Base-by-base conservation (phyloP, 1,284 basidiomycete species). In the Macrocystidia cucumis region DNA sequence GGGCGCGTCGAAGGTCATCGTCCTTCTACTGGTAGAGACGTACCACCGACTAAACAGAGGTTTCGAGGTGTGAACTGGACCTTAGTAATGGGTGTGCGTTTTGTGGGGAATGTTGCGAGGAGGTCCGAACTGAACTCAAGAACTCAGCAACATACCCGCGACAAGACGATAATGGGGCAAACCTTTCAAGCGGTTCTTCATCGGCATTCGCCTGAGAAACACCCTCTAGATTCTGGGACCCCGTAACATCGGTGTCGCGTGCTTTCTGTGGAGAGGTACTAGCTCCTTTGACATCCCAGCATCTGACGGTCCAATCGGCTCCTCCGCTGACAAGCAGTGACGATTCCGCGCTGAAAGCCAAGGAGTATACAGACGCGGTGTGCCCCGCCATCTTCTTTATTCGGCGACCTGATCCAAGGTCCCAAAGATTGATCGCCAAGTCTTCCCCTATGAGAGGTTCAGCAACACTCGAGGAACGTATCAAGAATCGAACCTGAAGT, bases 371-470 rank as follows among this genome's bases (percentile, higher is more conserved):
- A 0, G 91, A 81, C 11, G 84, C 79, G 1, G 76, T 82, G 57
- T 99, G 96, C 0, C 96, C 96, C 12, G 78, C 82, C 92, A 98
- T 97, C 59, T 91, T 93, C 67, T 98, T 99, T 49, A 98, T 82
- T 30, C 91, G 76, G 41, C 84, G 78, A 5, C 93, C 92, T 16
- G 90, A 91, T 2, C 89, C 90, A 31, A 98, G 69, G 52, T 98
- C 95, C 96, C 96, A 99, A 1, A 99, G 63, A 53, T 88, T 91
- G 61, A 99, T 95, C 3, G 85, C 78, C 12, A 89, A 71, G 54
- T 98, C 96, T 52, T 97, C 91, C 16, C 87, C 91, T 86, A 47
- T 13, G 29, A 14, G 32, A 38, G 37, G 35, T 22, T 40, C 16
- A 37, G 14, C 24, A 13, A 14, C 32, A 29, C 26, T 30, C 37